Evolutionary conservation across 208 protist genomes (phyloP).

Genomic region (Trypanosoma scelopori): DNA sequence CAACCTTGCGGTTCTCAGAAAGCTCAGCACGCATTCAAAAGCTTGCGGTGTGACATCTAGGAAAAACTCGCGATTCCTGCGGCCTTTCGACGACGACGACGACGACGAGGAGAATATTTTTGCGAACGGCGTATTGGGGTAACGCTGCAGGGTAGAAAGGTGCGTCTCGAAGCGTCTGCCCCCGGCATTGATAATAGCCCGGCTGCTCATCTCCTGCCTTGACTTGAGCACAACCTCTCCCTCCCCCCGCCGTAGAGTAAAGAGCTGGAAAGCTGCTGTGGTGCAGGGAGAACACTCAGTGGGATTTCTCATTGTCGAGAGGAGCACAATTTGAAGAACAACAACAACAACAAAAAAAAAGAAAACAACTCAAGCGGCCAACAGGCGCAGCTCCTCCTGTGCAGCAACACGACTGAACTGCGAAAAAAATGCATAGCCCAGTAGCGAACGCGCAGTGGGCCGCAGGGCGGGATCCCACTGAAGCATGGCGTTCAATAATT

Average conservation of each 20-base stretch:
- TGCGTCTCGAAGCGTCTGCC: slow-evolving; percentile 67
- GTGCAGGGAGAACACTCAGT: background rate
- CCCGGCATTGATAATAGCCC: slow-evolving; percentile 71
- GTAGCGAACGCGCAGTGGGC: slow-evolving; percentile 33
- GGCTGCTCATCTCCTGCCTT: slow-evolving; percentile 42
- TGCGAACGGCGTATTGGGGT: slow-evolving; percentile 66
- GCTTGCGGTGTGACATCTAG: slow-evolving; percentile 77
- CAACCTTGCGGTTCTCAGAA: slow-evolving; percentile 64
- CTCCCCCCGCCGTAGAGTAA: slow-evolving; percentile 11
- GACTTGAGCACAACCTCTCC: slow-evolving; percentile 2
- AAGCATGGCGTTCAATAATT: slow-evolving; percentile 37
- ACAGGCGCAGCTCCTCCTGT: slow-evolving; percentile 3
- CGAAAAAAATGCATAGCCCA: slow-evolving; percentile 24
- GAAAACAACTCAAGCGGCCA: slow-evolving; percentile 19
- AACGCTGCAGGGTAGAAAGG: slow-evolving; percentile 61
- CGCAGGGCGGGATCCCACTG: slow-evolving; percentile 33
- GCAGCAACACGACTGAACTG: slow-evolving; percentile 14
- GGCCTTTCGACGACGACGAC: background rate
- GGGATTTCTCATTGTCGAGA: background rate
- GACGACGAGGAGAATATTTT: slow-evolving; percentile 39
- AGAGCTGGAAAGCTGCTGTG: background rate
- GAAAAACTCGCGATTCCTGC: slow-evolving; percentile 49
- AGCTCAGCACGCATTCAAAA: slow-evolving; percentile 73
- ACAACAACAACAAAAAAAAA: slow-evolving; percentile 3
- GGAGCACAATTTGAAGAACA: slow-evolving; percentile 8